These are phyloP conservation scores for Chrysoporthe deuterocubensis DNA, from an alignment of 2,329 filamentous ascomycete genomes.

Conservation along the genomic window DNA sequence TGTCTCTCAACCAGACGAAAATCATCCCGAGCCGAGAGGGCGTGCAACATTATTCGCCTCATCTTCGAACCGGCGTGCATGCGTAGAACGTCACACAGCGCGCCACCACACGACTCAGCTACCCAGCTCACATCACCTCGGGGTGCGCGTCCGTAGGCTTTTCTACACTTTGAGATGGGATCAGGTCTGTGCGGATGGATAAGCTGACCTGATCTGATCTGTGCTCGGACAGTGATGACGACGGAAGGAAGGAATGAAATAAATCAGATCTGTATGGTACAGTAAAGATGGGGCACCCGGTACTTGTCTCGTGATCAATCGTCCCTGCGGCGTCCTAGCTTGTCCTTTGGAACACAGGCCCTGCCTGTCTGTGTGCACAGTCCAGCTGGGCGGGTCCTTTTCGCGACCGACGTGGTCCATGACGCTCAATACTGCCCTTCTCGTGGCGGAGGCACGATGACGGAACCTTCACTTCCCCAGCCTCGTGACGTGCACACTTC, in stretches of 20 bases:
- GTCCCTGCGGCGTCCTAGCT: constrained; percentile 3
- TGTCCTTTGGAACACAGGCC: background rate
- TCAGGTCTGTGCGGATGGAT: background rate
- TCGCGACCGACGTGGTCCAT: background rate
- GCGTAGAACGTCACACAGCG: constrained; percentile 1
- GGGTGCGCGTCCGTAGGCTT: background rate
- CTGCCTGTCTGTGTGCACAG: constrained; percentile 1
- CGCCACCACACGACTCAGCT: constrained; percentile 7
- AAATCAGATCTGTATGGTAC: background rate
- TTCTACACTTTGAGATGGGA: constrained; percentile 4
- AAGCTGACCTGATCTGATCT: background rate
- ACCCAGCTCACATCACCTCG: background rate
- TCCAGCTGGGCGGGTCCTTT: background rate
- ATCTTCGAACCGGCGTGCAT: background rate
- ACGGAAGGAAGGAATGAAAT: background rate
- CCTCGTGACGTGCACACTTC: background rate
- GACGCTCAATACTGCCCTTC: background rate
- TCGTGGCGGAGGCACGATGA: background rate
- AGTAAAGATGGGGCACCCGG: background rate
- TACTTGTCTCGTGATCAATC: constrained; percentile 5
- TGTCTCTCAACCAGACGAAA: constrained; percentile 2
- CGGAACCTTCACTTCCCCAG: background rate
- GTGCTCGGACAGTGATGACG: background rate
- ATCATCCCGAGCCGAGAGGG: constrained; percentile 3
- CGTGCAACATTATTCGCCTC: constrained; percentile 9